Evolutionary conservation across 495 filamentous ascomycete genomes (phyloP).

Genomic region (Hypoxylon crocopeplum): DNA sequence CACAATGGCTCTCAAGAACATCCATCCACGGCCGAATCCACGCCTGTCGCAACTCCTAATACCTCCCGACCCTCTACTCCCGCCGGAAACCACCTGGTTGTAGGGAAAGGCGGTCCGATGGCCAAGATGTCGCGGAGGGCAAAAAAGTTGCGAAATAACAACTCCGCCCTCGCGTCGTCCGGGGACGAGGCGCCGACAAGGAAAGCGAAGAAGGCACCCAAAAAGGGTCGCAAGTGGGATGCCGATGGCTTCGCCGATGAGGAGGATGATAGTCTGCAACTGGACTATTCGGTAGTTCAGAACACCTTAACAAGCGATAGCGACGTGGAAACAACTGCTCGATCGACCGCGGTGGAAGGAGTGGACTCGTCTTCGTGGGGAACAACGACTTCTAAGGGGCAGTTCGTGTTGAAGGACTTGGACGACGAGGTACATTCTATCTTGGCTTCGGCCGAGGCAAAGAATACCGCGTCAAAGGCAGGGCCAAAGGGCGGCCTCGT

Average conservation of each 20-base stretch:
- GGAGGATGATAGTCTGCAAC: conserved; percentile 70
- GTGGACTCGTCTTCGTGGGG: conserved; percentile 84
- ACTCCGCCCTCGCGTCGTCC: conserved; percentile 75
- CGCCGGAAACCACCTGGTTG: conserved; percentile 66
- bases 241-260: conserved; percentile 88
- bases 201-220: conserved; percentile 67
- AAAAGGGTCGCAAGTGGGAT: conserved; percentile 91
- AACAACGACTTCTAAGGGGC: conserved; percentile 80
- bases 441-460: conserved; percentile 72
- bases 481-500: conserved; percentile 67
- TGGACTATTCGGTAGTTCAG: conserved; percentile 83
- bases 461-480: conserved; percentile 55
- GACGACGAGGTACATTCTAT: conserved; percentile 94
- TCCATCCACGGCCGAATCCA: conserved; percentile 63
- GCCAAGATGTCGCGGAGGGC: conserved; percentile 81
- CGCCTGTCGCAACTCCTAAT: conserved; percentile 74
- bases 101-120: conserved; percentile 72
- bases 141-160: conserved; percentile 71
- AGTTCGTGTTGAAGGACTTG: conserved; percentile 92
- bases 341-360: conserved; percentile 65
- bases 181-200: conserved; percentile 74
- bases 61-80: conserved; percentile 81
- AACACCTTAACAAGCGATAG: conserved; percentile 55
- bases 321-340: conserved; percentile 56
- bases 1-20: conserved; percentile 44